Conservation (phyloP, 345 rosid species). For the Carallia brachiata region DNA sequence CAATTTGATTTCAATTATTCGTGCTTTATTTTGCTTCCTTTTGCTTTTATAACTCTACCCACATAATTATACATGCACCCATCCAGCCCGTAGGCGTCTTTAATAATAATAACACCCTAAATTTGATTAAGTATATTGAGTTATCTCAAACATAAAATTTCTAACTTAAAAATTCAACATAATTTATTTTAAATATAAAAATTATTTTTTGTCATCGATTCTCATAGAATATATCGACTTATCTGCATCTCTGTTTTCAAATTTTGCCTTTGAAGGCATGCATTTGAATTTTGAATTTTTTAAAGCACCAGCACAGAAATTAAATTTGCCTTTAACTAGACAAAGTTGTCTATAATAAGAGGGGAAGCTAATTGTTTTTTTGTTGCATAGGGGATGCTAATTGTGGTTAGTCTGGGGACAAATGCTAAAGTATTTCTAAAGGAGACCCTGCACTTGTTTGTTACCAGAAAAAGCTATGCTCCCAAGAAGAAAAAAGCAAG, state of each 20-base stretch:
- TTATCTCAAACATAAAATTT: too few species aligned
- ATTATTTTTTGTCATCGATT: too few species aligned
- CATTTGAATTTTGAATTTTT: neutral
- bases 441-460: neutral
- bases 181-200: too few species aligned
- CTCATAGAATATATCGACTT: too few species aligned
- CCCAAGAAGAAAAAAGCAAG: neutral
- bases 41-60: neutral
- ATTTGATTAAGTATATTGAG: too few species aligned
- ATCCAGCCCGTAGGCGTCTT: neutral
- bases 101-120: too few species aligned
- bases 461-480: neutral
- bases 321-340: neutral
- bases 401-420: neutral
- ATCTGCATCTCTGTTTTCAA: too few species aligned
- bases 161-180: too few species aligned
- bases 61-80: neutral
- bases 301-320: neutral
- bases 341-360: neutral
- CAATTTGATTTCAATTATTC: constrained; percentile 5
- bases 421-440: neutral
- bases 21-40: constrained; percentile 1
- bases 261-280: too few species aligned
- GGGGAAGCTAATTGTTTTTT: neutral
- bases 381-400: neutral